Evolutionary conservation across 2,329 filamentous ascomycete species (phyloP).

Genomic region (Exophiala aquamarina): DNA sequence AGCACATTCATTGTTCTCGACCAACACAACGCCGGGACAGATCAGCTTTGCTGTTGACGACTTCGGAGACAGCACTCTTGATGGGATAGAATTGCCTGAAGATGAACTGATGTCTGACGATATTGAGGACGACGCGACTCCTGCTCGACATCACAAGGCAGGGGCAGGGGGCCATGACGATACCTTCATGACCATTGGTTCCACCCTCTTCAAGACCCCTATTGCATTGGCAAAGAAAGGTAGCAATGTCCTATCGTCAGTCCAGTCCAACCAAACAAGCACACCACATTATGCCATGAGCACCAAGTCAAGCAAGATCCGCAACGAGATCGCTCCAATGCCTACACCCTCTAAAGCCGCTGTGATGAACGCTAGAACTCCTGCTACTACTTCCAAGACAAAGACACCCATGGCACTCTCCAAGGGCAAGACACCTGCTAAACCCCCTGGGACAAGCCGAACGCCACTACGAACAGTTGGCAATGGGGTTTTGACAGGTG

Average conservation of each 20-base stretch:
- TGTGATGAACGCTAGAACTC: conserved; percentile 6
- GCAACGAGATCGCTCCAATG: conserved; percentile 1
- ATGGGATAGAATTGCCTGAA: conserved; percentile 24
- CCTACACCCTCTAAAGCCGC: conserved; percentile 9
- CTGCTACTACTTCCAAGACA: neutral
- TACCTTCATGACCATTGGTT: conserved; percentile 19
- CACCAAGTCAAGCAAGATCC: conserved; percentile 19
- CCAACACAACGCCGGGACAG: conserved; percentile 23
- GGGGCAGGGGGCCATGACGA: conserved; percentile 10
- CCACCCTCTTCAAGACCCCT: conserved; percentile 21
- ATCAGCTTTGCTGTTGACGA: conserved; percentile 25
- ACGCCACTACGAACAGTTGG: conserved; percentile 25
- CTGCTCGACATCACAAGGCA: neutral
- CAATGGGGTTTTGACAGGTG: conserved; percentile 61
- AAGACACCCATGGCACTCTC: conserved; percentile 13
- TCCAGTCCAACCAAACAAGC: conserved; percentile 1
- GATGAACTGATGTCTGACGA: conserved; percentile 22
- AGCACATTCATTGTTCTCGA: conserved; percentile 18
- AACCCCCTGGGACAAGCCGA: conserved; percentile 11
- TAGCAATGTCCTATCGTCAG: conserved; percentile 10
- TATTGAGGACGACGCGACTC: conserved; percentile 7
- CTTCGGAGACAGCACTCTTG: conserved; percentile 26
- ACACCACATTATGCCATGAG: conserved; percentile 20
- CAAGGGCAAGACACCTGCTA: conserved; percentile 15
- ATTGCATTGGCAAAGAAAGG: conserved; percentile 6